Conservation (phyloP, 2,329 filamentous ascomycete genomes). For the Penicillium aurantiogriseum region DNA sequence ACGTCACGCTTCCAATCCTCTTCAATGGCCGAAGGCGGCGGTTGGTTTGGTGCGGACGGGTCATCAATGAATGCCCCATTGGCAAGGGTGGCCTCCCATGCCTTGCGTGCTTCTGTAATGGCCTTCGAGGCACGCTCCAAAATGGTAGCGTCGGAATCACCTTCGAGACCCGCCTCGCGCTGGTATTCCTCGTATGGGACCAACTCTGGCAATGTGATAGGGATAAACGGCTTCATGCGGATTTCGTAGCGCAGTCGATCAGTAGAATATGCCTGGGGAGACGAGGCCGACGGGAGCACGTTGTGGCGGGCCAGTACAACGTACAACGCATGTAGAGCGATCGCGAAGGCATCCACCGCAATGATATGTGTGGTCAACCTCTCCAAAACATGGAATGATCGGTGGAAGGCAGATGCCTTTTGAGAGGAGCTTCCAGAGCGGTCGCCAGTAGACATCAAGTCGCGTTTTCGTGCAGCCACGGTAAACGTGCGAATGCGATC, state of each 20-base stretch:
- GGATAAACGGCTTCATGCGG: conserved; percentile 79
- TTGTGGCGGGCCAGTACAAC: conserved; percentile 60
- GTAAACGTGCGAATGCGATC: conserved; percentile 71
- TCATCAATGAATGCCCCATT: conserved; percentile 37
- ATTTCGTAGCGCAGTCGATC: conserved; percentile 72
- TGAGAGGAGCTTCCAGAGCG: conserved; percentile 16
- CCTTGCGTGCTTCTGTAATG: conserved; percentile 42
- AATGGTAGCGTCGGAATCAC: conserved; percentile 43
- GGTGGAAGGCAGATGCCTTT: conserved; percentile 38
- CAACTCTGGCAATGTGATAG: conserved; percentile 65
- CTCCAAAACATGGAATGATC: conserved; percentile 54
- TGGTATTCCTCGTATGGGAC: conserved; percentile 64
- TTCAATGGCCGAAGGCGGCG: conserved; percentile 49
- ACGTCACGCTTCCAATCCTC: conserved; percentile 61
- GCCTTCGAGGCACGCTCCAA: conserved; percentile 42
- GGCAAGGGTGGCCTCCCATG: conserved; percentile 44
- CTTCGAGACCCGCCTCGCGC: conserved; percentile 42
- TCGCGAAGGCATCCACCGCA: conserved; percentile 56
- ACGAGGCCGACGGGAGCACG: conserved; percentile 51
- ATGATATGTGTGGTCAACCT: conserved; percentile 64
- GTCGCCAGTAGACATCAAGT: conserved; percentile 13
- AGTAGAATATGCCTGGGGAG: conserved; percentile 60
- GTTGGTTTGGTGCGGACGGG: conserved; percentile 3
- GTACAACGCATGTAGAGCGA: conserved; percentile 61
- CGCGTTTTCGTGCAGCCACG: conserved; percentile 33